These are phyloP conservation scores for Hypholoma fasciculare DNA, from an alignment of 768 basidiomycete species.

Conservation along the genomic window DNA sequence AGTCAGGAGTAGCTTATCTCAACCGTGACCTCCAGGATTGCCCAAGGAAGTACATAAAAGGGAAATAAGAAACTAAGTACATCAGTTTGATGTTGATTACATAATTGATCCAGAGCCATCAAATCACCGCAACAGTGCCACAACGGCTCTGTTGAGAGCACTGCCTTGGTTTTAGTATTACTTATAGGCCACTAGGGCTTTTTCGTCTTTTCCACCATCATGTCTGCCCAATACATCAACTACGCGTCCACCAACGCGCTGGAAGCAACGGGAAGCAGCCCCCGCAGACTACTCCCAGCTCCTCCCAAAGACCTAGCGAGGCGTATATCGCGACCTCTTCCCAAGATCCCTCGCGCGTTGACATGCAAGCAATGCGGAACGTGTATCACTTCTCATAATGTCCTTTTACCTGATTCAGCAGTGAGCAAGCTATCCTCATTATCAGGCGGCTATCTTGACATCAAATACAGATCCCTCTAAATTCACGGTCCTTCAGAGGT, in stretches of 20 bases:
- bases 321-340: constrained; percentile 45
- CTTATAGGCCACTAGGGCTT: not conserved
- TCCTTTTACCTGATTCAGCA: constrained; percentile 38
- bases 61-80: no score
- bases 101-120: no score
- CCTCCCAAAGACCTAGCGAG: constrained; percentile 20
- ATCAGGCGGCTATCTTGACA: not conserved
- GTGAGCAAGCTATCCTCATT: constrained; percentile 25
- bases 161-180: no score
- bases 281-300: constrained; percentile 20
- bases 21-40: no score
- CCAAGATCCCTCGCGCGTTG: constrained; percentile 45
- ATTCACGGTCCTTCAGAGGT: constrained; percentile 51
- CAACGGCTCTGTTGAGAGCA: no score
- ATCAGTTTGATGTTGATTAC: no score
- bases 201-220: constrained; percentile 5
- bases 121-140: no score
- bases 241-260: constrained; percentile 10
- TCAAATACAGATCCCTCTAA: constrained; percentile 38
- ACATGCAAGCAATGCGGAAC: constrained; percentile 47
- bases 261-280: constrained; percentile 6
- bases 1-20: no score
- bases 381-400: constrained; percentile 44
- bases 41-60: no score
- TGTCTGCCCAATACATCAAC: constrained; percentile 8